Conservation (phyloP, 2,329 filamentous ascomycete species). For the Clonostachys rhizophaga region DNA sequence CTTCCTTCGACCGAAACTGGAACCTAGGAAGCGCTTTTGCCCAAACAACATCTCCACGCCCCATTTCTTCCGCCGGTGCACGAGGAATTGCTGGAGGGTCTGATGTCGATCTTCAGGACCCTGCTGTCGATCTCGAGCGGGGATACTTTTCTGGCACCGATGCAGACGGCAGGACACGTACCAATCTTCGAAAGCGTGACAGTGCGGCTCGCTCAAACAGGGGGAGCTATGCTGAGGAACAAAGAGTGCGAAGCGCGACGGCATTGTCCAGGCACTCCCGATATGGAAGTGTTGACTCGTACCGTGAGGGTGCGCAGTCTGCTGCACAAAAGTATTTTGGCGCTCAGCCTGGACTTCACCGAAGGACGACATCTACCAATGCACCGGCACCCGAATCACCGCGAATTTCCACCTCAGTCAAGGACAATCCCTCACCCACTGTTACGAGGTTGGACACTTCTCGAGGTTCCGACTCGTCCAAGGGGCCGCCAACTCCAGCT, state of each 20-base stretch:
- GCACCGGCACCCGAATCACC: conserved; percentile 43
- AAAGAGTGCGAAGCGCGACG: conserved; percentile 60
- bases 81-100: conserved; percentile 35
- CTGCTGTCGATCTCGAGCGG: conserved; percentile 65
- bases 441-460: conserved; percentile 56
- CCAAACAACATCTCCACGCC: conserved; percentile 31
- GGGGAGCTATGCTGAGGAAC: conserved; percentile 73
- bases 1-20: conserved; percentile 69
- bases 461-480: conserved; percentile 8
- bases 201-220: conserved; percentile 61
- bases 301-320: conserved; percentile 58
- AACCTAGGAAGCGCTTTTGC: conserved; percentile 51
- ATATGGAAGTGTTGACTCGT: conserved; percentile 74
- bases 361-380: conserved; percentile 56
- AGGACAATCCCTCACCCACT: conserved; percentile 48
- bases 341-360: conserved; percentile 37
- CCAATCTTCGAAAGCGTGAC: conserved; percentile 76
- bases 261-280: conserved; percentile 69
- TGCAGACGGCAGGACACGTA: conserved; percentile 69
- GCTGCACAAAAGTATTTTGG: conserved; percentile 69
- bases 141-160: conserved; percentile 94
- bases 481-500: conserved; percentile 1
- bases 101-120: conserved; percentile 36
- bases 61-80: conserved; percentile 47
- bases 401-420: conserved; percentile 44